Evolutionary conservation across 2,329 filamentous ascomycete species (phyloP).

Genomic region (Helotiales sp.): DNA sequence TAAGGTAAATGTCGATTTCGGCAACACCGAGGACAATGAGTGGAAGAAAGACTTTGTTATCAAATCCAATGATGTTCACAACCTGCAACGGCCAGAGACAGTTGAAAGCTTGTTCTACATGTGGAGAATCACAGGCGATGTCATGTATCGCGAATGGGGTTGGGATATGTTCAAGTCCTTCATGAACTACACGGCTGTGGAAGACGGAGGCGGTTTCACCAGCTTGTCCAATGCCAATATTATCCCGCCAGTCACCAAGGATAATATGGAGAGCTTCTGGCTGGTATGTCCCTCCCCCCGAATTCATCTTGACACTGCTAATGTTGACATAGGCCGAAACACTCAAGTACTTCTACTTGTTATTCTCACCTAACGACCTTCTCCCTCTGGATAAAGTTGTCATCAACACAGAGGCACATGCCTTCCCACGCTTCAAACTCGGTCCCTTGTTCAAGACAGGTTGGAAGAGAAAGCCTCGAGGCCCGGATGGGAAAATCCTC

Average conservation of each 20-base stretch:
- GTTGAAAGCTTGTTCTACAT: constrained; percentile 98
- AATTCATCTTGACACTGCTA: constrained; percentile 18
- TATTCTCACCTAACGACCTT: constrained; percentile 85
- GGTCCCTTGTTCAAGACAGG: constrained; percentile 78
- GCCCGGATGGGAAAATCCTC: constrained; percentile 42
- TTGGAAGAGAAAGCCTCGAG: constrained; percentile 74
- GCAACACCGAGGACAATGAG: constrained; percentile 55
- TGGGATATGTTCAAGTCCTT: constrained; percentile 99
- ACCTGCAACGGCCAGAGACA: constrained; percentile 93
- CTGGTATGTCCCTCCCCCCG: constrained; percentile 62
- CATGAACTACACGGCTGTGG: constrained; percentile 80
- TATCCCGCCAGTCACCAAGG: constrained; percentile 70
- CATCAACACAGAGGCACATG: constrained; percentile 95
- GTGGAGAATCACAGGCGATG: constrained; percentile 95
- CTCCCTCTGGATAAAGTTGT: constrained; percentile 86
- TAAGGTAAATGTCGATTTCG: constrained; percentile 55
- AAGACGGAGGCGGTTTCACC: constrained; percentile 80
- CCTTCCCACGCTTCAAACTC: constrained; percentile 85
- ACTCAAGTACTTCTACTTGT: constrained; percentile 94
- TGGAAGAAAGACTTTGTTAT: constrained; percentile 84
- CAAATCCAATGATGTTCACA: constrained; percentile 84
- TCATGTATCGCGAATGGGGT: constrained; percentile 90
- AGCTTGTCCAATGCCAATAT: constrained; percentile 76
- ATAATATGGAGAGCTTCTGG: constrained; percentile 99
- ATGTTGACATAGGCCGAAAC: constrained; percentile 76